A percentile compares a stretch with the other conserved stretches of the same genome.
phyloP scores from a whole-genome alignment of 352 stramenopile genomes.

The Elongisporangium senticosum region DNA sequence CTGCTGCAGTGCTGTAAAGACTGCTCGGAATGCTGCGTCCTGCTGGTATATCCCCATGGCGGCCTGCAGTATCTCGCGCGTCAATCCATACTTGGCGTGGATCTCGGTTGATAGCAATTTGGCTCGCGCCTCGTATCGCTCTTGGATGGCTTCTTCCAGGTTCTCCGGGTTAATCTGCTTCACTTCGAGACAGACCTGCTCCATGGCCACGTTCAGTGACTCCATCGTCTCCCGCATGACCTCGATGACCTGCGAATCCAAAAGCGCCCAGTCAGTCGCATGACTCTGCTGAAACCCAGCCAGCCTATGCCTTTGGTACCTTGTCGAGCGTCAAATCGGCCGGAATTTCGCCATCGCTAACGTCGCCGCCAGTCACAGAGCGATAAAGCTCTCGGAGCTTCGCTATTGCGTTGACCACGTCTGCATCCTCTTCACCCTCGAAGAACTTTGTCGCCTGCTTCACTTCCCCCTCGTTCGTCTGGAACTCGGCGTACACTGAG shows the following conservation, averaged over 20 bases:
- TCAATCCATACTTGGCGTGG: slow-evolving; percentile 83
- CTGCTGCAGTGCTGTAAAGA: slow-evolving; percentile 84
- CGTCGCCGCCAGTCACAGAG: slow-evolving; percentile 79
- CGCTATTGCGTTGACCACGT: slow-evolving; percentile 73
- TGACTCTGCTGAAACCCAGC: neutral
- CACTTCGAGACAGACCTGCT: slow-evolving; percentile 83
- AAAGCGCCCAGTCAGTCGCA: neutral
- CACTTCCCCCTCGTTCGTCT: slow-evolving; percentile 84
- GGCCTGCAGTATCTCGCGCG: slow-evolving; percentile 78
- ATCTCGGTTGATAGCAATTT: slow-evolving; percentile 81
- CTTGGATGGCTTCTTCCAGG: slow-evolving; percentile 87
- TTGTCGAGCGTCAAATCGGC: slow-evolving; percentile 78
- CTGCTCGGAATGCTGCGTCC: slow-evolving; percentile 78
- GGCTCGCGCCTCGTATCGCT: slow-evolving; percentile 85
- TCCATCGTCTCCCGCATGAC: slow-evolving; percentile 90
- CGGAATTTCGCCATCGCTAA: slow-evolving; percentile 78
- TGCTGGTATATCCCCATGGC: slow-evolving; percentile 90
- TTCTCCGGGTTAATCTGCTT: slow-evolving; percentile 85
- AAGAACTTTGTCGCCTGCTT: slow-evolving; percentile 86
- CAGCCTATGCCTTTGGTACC: slow-evolving; percentile 5
- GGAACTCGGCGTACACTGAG: slow-evolving; percentile 86
- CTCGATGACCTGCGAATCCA: slow-evolving; percentile 48
- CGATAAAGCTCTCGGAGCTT: slow-evolving; percentile 87
- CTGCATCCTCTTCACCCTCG: slow-evolving; percentile 83
- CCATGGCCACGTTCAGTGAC: slow-evolving; percentile 86